phyloP scores from a whole-genome alignment of 2,329 filamentous ascomycete species.

The Penicillium olsonii region DNA sequence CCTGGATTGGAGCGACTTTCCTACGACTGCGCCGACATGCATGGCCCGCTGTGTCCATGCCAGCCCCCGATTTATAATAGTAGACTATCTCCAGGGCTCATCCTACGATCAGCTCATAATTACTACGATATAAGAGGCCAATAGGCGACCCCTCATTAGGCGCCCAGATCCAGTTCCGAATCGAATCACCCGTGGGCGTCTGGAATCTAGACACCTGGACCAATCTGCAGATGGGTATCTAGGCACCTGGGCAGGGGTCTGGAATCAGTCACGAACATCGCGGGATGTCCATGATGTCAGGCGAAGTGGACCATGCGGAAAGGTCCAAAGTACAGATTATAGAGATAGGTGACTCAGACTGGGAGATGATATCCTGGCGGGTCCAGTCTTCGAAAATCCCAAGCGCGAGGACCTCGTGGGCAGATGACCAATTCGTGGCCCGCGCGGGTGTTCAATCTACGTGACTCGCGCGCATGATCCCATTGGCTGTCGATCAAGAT shows the following conservation, averaged over 20 bases:
- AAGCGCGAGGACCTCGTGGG: not conserved
- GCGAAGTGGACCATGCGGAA: not conserved
- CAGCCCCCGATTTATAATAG: no score
- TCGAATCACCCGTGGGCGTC: no score
- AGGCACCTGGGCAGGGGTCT: not conserved
- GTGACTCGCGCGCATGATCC: not conserved
- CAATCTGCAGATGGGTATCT: no score
- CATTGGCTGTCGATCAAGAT: not conserved
- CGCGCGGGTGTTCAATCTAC: slow-evolving; percentile 1
- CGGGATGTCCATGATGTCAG: not conserved
- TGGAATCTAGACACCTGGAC: not conserved
- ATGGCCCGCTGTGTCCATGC: no score
- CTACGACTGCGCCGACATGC: not conserved
- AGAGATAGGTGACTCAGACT: no score
- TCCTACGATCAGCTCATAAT: no score
- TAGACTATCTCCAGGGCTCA: no score
- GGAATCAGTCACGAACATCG: not conserved
- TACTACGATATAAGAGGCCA: no score
- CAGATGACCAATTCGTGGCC: not conserved
- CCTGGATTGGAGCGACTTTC: slow-evolving; percentile 4
- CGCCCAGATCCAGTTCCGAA: not conserved
- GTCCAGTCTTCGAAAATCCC: not conserved
- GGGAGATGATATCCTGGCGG: not conserved
- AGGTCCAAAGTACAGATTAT: not conserved
- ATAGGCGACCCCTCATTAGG: not conserved